These are phyloP conservation scores for Ustilago trichophora DNA, from an alignment of 1,284 basidiomycete genomes.

Conservation along the genomic window DNA sequence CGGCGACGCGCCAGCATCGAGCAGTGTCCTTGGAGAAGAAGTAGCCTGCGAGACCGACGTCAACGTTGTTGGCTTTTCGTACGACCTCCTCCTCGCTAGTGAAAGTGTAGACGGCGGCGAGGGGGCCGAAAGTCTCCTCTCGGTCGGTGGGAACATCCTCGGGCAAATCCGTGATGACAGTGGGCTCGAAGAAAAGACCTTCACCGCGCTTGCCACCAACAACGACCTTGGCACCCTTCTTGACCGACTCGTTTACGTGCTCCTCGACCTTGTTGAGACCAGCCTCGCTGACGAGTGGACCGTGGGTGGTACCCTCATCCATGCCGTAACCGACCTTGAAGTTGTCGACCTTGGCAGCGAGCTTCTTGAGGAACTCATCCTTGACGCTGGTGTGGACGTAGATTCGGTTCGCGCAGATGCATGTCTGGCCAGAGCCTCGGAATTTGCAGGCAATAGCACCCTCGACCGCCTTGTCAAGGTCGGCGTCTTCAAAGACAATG, in stretches of 20 bases:
- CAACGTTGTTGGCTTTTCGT: constrained; percentile 81
- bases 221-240: constrained; percentile 84
- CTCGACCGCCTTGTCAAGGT: constrained; percentile 91
- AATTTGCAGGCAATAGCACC: constrained; percentile 90
- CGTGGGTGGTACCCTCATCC: constrained; percentile 80
- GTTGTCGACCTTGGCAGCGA: constrained; percentile 81
- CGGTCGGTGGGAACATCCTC: constrained; percentile 69
- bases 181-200: constrained; percentile 83
- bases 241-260: constrained; percentile 86
- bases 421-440: constrained; percentile 89
- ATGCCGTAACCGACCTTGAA: constrained; percentile 93
- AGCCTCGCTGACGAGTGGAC: constrained; percentile 87
- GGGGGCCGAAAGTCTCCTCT: constrained; percentile 65
- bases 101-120: constrained; percentile 75
- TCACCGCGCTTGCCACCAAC: constrained; percentile 79
- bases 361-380: constrained; percentile 82
- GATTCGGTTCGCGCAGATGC: constrained; percentile 71
- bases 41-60: constrained; percentile 80
- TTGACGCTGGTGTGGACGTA: constrained; percentile 76
- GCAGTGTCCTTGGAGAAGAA: constrained; percentile 76
- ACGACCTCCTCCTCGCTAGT: constrained; percentile 92
- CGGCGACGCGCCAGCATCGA: constrained; percentile 95
- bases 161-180: constrained; percentile 86
- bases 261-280: constrained; percentile 86
- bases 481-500: constrained; percentile 96